Conservation (phyloP, 768 basidiomycete species). For the Pleurotus sapidus region DNA sequence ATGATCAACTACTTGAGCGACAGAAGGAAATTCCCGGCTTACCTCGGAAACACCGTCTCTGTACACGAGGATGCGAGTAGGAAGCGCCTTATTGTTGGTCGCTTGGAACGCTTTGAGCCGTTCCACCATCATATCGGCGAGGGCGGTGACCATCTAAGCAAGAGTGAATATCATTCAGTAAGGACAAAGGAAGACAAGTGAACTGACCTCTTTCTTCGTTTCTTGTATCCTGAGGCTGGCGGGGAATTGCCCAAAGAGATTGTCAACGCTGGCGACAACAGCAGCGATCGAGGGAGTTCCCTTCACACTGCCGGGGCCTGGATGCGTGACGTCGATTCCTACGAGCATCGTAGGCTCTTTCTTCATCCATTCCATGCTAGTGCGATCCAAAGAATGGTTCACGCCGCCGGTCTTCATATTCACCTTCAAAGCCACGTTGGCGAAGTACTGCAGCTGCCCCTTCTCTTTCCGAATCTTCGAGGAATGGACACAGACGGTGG, state of each 20-base stretch:
- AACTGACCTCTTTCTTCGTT: conserved; percentile 68
- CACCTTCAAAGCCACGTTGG: conserved; percentile 79
- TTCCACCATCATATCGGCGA: conserved; percentile 64
- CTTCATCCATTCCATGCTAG: conserved; percentile 58
- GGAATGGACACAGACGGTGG: conserved; percentile 74
- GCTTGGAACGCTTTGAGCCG: conserved; percentile 51
- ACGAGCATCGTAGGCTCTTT: conserved; percentile 72
- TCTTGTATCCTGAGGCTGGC: conserved; percentile 73
- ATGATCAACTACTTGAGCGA: conserved; percentile 19
- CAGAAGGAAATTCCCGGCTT: conserved; percentile 1
- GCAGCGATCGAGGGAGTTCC: conserved; percentile 83
- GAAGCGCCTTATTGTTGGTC: conserved; percentile 47
- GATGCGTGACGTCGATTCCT: conserved; percentile 82
- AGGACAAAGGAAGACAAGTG: neutral
- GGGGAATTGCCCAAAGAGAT: conserved; percentile 65
- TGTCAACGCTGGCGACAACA: conserved; percentile 76
- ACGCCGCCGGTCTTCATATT: conserved; percentile 83
- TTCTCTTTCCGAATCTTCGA: conserved; percentile 67
- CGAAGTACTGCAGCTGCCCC: conserved; percentile 62
- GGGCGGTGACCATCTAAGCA: conserved; percentile 71
- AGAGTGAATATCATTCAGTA: neutral
- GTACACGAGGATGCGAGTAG: conserved; percentile 67
- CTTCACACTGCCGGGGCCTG: conserved; percentile 67
- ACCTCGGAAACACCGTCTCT: conserved; percentile 86
- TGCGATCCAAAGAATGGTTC: conserved; percentile 53